Conservation (phyloP, 2,329 filamentous ascomycete genomes). For the Colletotrichum sp. region DNA sequence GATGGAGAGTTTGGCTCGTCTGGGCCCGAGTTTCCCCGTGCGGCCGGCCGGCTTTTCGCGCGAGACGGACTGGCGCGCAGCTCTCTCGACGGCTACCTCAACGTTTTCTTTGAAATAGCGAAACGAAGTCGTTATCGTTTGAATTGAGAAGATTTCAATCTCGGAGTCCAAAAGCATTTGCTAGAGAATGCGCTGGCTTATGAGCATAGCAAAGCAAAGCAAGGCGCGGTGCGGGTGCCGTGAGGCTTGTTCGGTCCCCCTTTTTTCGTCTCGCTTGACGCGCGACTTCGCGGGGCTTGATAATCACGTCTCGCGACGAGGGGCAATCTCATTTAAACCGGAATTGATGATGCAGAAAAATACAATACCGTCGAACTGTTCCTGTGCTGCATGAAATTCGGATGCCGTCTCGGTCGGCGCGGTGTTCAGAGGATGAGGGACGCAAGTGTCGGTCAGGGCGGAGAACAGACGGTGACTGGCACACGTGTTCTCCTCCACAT, state of each 20-base stretch:
- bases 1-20: background rate
- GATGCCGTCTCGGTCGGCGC: background rate
- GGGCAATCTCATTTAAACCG: background rate
- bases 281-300: background rate
- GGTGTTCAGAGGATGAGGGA: background rate
- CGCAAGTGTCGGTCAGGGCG: background rate
- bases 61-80: background rate
- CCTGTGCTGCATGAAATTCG: background rate
- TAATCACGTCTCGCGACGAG: background rate
- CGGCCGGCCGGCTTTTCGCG: background rate
- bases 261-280: background rate
- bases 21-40: background rate
- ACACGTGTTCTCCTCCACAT: slow-evolving; percentile 22
- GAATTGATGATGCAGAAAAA: background rate
- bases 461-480: background rate
- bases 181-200: background rate
- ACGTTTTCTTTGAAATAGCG: background rate
- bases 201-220: background rate
- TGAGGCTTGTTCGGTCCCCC: background rate
- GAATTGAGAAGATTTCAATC: rapidly evolving
- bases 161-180: background rate
- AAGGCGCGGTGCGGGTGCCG: background rate
- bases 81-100: background rate
- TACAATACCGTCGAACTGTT: background rate
- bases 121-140: background rate